phyloP scores from a whole-genome alignment of 73 alveolate species.

The Tetrahymena malaccensis region DNA sequence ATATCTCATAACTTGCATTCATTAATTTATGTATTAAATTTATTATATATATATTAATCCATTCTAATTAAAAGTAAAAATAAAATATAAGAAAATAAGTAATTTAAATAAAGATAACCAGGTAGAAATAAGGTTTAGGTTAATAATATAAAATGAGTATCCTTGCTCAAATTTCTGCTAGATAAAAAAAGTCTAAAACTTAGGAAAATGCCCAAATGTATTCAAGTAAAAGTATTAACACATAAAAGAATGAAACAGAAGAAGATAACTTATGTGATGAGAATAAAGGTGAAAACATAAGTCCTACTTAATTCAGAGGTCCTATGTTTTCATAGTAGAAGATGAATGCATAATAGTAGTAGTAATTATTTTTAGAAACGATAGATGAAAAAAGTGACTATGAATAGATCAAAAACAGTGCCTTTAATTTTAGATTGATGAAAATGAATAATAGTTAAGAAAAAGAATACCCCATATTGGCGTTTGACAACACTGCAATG shows the following conservation, averaged over 20 bases:
- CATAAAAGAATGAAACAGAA: neutral
- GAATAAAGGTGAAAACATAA: neutral
- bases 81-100: neutral
- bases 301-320: neutral
- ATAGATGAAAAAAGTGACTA: neutral
- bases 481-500: neutral
- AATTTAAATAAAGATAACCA: neutral
- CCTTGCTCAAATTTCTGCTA: neutral
- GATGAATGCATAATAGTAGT: too few species aligned
- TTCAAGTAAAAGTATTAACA: neutral
- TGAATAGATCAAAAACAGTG: neutral
- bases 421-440: neutral
- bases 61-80: neutral
- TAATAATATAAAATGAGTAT: neutral
- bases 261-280: neutral
- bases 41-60: neutral
- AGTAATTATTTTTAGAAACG: neutral
- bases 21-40: too few species aligned
- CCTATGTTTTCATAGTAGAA: neutral
- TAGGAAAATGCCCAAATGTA: neutral
- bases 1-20: neutral
- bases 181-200: neutral
- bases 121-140: neutral
- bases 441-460: neutral
- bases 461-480: neutral